Percentiles rank a stretch among this genome's conserved stretches.
These are phyloP conservation scores for Trichoderma asperelloides DNA, from an alignment of 495 filamentous ascomycete species.

Conservation along the genomic window DNA sequence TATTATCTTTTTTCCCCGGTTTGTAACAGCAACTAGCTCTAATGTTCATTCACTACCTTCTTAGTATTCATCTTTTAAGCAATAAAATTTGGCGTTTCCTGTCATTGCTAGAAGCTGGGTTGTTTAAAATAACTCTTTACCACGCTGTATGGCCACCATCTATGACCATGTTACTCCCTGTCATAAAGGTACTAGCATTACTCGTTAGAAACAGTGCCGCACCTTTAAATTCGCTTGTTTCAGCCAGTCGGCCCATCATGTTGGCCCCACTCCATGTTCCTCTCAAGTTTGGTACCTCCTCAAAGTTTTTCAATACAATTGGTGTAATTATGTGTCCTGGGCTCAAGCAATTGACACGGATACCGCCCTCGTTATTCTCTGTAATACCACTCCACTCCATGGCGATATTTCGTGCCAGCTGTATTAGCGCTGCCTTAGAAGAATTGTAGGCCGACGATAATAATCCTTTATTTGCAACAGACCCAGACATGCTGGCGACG, in stretches of 20 bases:
- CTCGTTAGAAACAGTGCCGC: constrained; percentile 49
- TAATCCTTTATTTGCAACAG: constrained; percentile 63
- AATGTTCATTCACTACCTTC: too few species aligned
- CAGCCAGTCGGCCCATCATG: constrained; percentile 57
- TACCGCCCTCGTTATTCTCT: constrained; percentile 39
- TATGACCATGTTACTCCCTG: constrained; percentile 50
- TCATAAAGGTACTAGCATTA: constrained; percentile 65
- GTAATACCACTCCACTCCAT: constrained; percentile 58
- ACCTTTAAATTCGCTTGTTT: constrained; percentile 58
- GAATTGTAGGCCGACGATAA: constrained; percentile 60
- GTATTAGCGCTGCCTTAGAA: constrained; percentile 61
- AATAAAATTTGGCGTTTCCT: too few species aligned
- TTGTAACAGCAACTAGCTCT: too few species aligned
- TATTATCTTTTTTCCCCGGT: too few species aligned
- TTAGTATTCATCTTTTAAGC: too few species aligned
- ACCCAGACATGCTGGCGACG: constrained; percentile 67
- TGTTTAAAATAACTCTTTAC: constrained; percentile 10
- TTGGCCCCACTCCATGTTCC: constrained; percentile 59
- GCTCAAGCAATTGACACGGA: constrained; percentile 58
- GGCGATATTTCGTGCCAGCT: constrained; percentile 53
- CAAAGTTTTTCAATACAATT: constrained; percentile 60
- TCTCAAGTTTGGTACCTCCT: constrained; percentile 49
- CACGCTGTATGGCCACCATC: constrained; percentile 53
- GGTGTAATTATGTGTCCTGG: constrained; percentile 67
- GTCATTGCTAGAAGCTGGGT: too few species aligned